Percentiles rank a stretch among this genome's conserved stretches.
phyloP scores from a whole-genome alignment of 169 alveolate species.

The Plasmodium inui region DNA sequence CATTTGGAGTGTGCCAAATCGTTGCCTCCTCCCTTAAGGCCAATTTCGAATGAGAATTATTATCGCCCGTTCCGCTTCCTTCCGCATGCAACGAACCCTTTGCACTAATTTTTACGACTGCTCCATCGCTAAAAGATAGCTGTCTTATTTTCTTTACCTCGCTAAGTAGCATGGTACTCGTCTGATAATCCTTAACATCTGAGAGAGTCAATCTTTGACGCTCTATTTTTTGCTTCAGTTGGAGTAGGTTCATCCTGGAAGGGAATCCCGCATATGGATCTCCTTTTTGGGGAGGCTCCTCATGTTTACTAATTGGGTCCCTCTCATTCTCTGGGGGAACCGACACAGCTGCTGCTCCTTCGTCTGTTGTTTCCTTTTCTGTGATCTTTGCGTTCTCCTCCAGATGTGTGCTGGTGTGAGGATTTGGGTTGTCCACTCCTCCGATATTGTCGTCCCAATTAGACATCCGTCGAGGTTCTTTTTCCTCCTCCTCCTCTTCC shows the following conservation, averaged over 20 bases:
- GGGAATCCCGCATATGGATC: neutral
- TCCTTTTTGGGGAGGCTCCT: neutral
- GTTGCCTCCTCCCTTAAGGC: neutral
- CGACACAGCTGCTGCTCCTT: neutral
- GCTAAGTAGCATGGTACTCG: neutral
- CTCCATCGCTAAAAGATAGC: constrained; percentile 16
- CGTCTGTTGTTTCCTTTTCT: neutral
- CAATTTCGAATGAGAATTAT: neutral
- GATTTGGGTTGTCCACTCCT: neutral
- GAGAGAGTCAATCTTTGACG: constrained; percentile 18
- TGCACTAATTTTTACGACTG: neutral
- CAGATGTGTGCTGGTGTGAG: neutral
- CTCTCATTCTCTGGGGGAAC: neutral
- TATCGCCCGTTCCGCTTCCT: neutral
- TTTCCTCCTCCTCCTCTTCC: neutral
- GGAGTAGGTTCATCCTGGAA: constrained; percentile 8
- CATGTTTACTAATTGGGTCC: neutral
- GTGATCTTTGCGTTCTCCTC: neutral
- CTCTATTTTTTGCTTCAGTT: constrained; percentile 24
- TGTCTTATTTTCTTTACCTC: neutral
- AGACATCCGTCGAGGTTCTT: neutral
- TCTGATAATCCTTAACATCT: constrained; percentile 3
- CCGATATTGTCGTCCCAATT: neutral
- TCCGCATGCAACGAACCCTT: neutral
- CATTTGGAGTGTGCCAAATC: neutral